phyloP scores from a whole-genome alignment of 495 filamentous ascomycete genomes.

The Hyaloscypha finlandica region DNA sequence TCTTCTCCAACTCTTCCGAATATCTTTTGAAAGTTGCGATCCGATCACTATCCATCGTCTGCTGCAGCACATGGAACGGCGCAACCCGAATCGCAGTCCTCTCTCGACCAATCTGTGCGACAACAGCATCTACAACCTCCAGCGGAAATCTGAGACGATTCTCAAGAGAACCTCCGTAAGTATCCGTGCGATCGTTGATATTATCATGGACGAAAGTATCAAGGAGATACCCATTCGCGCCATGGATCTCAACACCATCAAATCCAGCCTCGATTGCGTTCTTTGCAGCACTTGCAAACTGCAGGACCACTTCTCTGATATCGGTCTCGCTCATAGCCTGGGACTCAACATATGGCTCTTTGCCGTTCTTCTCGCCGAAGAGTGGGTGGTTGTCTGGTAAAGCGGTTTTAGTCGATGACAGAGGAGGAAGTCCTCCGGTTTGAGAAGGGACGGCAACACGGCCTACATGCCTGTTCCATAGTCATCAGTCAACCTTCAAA shows the following conservation, averaged over 20 bases:
- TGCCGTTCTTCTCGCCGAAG: background rate
- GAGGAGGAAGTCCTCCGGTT: background rate
- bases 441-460: background rate
- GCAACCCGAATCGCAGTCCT: background rate
- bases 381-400: background rate
- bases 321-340: background rate
- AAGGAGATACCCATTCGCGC: background rate
- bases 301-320: background rate
- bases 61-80: background rate
- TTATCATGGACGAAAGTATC: background rate
- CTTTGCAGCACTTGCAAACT: background rate
- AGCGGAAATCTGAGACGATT: slow-evolving; percentile 57
- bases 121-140: slow-evolving; percentile 45
- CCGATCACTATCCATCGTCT: background rate
- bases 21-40: background rate
- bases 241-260: slow-evolving; percentile 4
- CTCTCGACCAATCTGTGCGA: background rate
- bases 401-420: background rate
- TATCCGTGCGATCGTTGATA: slow-evolving; percentile 49
- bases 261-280: slow-evolving; percentile 10
- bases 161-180: slow-evolving; percentile 62
- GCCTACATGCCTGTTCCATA: background rate
- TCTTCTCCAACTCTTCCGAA: background rate
- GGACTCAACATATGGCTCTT: background rate
- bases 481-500: too few relatives aligned